A percentile compares a stretch with the other conserved stretches of the same genome.
phyloP scores from a whole-genome alignment of 2,329 filamentous ascomycete species.

The Bisporella sp. region DNA sequence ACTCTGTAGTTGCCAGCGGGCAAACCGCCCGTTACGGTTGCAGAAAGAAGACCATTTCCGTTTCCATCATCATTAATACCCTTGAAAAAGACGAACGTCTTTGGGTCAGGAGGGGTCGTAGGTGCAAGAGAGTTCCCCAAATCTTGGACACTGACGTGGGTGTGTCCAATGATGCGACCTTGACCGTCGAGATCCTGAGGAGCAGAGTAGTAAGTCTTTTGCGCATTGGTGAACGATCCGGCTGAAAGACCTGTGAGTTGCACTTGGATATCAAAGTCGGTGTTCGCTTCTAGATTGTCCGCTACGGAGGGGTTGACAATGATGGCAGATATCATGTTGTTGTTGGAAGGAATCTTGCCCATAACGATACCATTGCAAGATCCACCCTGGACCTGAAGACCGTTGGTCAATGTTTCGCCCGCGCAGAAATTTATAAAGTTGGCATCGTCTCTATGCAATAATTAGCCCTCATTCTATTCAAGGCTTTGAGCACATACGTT shows the following conservation, averaged over 20 bases:
- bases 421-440: constrained; percentile 24
- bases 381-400: constrained; percentile 46
- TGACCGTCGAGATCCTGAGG: constrained; percentile 27
- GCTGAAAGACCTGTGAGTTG: constrained; percentile 29
- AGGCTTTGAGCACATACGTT: not conserved
- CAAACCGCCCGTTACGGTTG: constrained; percentile 33
- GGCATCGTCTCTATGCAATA: not conserved
- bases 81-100: constrained; percentile 33
- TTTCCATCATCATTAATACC: constrained; percentile 35
- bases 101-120: constrained; percentile 23
- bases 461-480: not conserved
- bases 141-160: constrained; percentile 32
- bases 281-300: constrained; percentile 6
- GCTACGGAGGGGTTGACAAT: constrained; percentile 20
- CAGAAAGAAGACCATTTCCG: constrained; percentile 31
- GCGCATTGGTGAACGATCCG: constrained; percentile 33
- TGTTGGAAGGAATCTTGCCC: constrained; percentile 26
- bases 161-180: constrained; percentile 31
- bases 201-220: constrained; percentile 32
- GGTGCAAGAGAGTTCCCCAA: constrained; percentile 28
- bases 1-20: constrained; percentile 35
- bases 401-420: constrained; percentile 45
- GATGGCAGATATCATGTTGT: constrained; percentile 25
- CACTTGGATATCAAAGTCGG: constrained; percentile 27
- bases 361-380: constrained; percentile 47